Base-by-base conservation (phyloP, 306 rosid species). In the Casuarina glauca region DNA sequence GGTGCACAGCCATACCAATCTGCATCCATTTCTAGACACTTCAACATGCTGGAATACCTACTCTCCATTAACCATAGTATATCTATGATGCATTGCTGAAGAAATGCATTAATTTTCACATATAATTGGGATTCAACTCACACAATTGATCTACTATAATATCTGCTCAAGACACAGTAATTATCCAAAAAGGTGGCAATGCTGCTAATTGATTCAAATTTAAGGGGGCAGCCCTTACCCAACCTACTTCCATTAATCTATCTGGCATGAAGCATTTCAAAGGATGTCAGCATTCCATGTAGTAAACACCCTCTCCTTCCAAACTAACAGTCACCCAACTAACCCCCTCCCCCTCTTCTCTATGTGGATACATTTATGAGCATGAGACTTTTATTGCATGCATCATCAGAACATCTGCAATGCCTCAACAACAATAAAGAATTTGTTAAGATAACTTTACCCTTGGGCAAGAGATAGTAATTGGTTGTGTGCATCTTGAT, bases 401-500 rank as follows among this genome's bases (percentile, higher is more conserved):
- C 50, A 67, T 42, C 35, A 42, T 10, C 13, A 66, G 42, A 42
- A 41, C 50, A 17, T 67, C 11, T n/a, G 36, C 42, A 61, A 54
- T 70, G 48, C 52, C 55, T 63, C 62, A 61, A 63, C 64, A 12
- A 38, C 15, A 46, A 73, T 32, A 70, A 55, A 73, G 32, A 53
- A 74, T 48, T 19, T 49, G 19, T 66, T 73, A 73, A 41, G 53
- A 61, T 70, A 75, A 78, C 62, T 73, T 82, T 76, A 93, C 98
- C 81, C 81, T 74, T 88, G 78, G 76, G 96, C 84, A 58, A 93
- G 96, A 82, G 92, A 80, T 45, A 83, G 81, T 88, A 90, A 66
- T 83, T 93, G 93, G 75, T 85, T 85, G 74, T 70, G 45, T 36
- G 91, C 83, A 50, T 79, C 87, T n/a, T 74, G 81, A 32, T 88